Base-by-base conservation (phyloP, 2,329 filamentous ascomycete genomes). In the Penicillium crustosum region DNA sequence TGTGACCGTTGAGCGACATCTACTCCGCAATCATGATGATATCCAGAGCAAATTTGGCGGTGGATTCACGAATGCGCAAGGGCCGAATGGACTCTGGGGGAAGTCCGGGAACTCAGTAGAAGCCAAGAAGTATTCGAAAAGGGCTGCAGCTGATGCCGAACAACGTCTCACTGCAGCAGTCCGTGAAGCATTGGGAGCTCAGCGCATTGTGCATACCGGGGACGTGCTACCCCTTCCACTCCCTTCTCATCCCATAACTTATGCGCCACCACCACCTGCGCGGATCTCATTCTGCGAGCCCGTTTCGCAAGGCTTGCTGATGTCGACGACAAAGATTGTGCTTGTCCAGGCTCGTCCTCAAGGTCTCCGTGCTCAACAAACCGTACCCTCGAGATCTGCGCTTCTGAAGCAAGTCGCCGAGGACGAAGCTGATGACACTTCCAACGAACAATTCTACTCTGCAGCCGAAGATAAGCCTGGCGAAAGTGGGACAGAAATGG, bases 201-300 rank as follows among this genome's bases (percentile, higher is more conserved):
- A 93, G 21, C 86, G 84, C 58, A 83, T 99, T 19, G 86, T 97
- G 13, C 94, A 97, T 68, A 82, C 86, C 0, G 92, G 92, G 21
- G 93, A 97, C 73, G 75, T 93, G 10, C 79, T 99, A 41, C 90
- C 91, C 13, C 80, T 97, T 29, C 86, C 89, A 9, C 85, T 87
- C n/a, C 81, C 83, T 6, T 77, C 91, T 2, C 92, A 97, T 74
- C 89, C 92, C 13, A 88, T 96, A 62, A 96, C 92, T 9, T 91
- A 96, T 75, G 85, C 90, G 19, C 86, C 90, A 25, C 85, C 91
- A 15, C 90, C 91, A 42, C 91, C 93, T 0, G 94, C 91, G 42
- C 92, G 89, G 75, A 90, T 97, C 60, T 87, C 90, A 48, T 86
- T 95, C n/a, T 97, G 93, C 72, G 94, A 99, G 73, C 94, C 94